Conservation (phyloP, 2,329 filamentous ascomycete genomes). For the Verticillium alfalfae region DNA sequence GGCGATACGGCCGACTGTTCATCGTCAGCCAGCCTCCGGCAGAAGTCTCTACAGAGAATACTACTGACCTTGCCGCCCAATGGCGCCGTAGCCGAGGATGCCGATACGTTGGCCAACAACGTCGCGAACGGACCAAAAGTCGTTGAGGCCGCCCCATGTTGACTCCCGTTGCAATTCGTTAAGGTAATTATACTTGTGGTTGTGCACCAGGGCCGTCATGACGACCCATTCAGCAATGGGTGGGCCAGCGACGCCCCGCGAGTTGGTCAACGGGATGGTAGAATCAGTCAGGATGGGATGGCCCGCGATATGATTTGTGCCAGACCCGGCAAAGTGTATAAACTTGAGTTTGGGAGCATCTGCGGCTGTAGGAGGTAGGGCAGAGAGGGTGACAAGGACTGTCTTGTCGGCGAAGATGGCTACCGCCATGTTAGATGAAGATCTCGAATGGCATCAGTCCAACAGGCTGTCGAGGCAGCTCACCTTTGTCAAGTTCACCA, state of each 20-base stretch:
- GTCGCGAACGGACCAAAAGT: constrained; percentile 19
- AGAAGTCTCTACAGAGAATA: background rate
- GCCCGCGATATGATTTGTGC: background rate
- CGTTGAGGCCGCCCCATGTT: constrained; percentile 17
- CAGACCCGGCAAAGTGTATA: background rate
- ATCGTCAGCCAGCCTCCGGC: background rate
- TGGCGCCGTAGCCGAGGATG: constrained; percentile 38
- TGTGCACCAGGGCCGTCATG: constrained; percentile 23
- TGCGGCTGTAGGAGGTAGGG: background rate
- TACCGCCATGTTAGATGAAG: background rate
- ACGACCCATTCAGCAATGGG: constrained; percentile 37
- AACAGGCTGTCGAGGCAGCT: too few relatives aligned
- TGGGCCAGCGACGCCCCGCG: constrained; percentile 14
- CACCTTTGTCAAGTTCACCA: background rate
- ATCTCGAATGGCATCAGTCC: background rate
- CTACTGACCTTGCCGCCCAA: constrained; percentile 28
- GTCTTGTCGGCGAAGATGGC: background rate
- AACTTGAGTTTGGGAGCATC: background rate
- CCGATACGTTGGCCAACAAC: constrained; percentile 27
- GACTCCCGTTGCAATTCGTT: constrained; percentile 19
- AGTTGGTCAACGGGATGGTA: background rate
- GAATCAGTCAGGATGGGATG: background rate
- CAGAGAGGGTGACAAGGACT: background rate
- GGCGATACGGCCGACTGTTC: constrained; percentile 34
- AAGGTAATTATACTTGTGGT: constrained; percentile 23